These are phyloP conservation scores for Dioszegia aurantiaca DNA, from an alignment of 768 basidiomycete species.

Conservation along the genomic window DNA sequence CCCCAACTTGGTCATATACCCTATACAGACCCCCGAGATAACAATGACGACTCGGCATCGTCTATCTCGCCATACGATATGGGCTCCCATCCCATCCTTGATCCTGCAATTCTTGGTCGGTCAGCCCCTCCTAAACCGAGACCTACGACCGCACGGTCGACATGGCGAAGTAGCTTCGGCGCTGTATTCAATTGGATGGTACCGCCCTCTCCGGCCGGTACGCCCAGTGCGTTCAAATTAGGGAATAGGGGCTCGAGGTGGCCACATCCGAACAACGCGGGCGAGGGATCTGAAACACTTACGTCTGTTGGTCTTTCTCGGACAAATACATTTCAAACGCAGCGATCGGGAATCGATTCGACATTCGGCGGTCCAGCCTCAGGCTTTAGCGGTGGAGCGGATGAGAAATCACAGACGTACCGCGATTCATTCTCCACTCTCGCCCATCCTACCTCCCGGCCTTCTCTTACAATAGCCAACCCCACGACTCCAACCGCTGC, in stretches of 20 bases:
- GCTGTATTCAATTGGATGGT: not conserved
- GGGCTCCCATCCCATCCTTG: constrained; percentile 7
- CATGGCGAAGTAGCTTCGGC: constrained; percentile 11
- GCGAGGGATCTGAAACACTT: constrained; percentile 6
- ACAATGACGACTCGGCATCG: not conserved
- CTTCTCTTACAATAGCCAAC: not conserved
- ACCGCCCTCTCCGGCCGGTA: not conserved
- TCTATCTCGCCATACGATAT: constrained; percentile 9
- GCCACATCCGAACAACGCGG: not conserved
- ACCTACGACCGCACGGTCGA: not conserved
- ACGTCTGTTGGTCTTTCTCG: not conserved
- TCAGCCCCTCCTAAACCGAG: constrained; percentile 2
- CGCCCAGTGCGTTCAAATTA: not conserved
- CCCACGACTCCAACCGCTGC: not conserved
- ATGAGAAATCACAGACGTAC: constrained; percentile 1
- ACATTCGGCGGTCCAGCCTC: too few relatives aligned
- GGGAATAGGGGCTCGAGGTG: not conserved
- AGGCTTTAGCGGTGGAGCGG: too few relatives aligned
- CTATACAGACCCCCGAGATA: not conserved
- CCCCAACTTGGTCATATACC: not conserved
- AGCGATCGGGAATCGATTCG: too few relatives aligned
- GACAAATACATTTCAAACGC: not conserved
- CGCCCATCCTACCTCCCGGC: not conserved
- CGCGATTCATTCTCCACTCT: not conserved
- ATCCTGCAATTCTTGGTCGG: constrained; percentile 7